Percentiles rank a stretch among this genome's conserved stretches.
These are phyloP conservation scores for Xylaria digitata DNA, from an alignment of 2,329 filamentous ascomycete genomes.

Conservation along the genomic window DNA sequence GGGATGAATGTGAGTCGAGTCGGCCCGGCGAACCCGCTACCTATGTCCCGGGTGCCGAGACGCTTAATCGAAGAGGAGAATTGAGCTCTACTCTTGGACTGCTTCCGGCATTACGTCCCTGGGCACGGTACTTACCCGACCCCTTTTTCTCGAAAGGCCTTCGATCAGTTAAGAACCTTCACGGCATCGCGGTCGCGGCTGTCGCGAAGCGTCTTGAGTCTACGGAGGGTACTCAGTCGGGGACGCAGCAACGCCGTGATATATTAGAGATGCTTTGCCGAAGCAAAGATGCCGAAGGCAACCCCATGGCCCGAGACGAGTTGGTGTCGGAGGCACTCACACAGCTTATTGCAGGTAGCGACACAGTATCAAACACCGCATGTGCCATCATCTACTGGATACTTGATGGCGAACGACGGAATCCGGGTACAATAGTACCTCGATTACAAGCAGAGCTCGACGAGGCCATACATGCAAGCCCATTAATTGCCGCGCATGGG, in stretches of 20 bases:
- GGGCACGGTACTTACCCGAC: slow-evolving; percentile 32
- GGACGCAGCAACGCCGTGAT: slow-evolving; percentile 19
- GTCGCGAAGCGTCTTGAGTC: slow-evolving; percentile 23
- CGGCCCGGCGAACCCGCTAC: slow-evolving; percentile 12
- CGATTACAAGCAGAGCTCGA: slow-evolving; percentile 34
- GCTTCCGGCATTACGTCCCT: slow-evolving; percentile 32
- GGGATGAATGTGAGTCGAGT: slow-evolving; percentile 31
- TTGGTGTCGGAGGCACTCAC: slow-evolving; percentile 32
- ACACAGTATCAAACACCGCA: slow-evolving; percentile 31
- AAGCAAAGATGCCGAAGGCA: slow-evolving; percentile 31
- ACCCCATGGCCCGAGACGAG: slow-evolving; percentile 28
- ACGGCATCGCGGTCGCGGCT: slow-evolving; percentile 28
- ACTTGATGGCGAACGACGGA: slow-evolving; percentile 30
- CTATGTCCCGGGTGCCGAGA: slow-evolving; percentile 33
- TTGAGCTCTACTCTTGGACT: slow-evolving; percentile 27
- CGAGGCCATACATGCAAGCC: slow-evolving; percentile 10
- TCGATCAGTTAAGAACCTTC: slow-evolving; percentile 25
- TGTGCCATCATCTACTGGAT: slow-evolving; percentile 37
- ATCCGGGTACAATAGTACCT: slow-evolving; percentile 25
- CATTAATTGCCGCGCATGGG: slow-evolving; percentile 24
- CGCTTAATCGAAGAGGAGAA: slow-evolving; percentile 34
- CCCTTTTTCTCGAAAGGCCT: slow-evolving; percentile 34
- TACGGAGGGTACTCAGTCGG: not conserved
- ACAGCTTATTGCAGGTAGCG: slow-evolving; percentile 34
- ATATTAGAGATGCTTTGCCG: slow-evolving; percentile 34